Evolutionary conservation across 306 rosid species (phyloP), one percentile per base, ranked within the genome.

Genomic region (Lotus japonicus): DNA sequence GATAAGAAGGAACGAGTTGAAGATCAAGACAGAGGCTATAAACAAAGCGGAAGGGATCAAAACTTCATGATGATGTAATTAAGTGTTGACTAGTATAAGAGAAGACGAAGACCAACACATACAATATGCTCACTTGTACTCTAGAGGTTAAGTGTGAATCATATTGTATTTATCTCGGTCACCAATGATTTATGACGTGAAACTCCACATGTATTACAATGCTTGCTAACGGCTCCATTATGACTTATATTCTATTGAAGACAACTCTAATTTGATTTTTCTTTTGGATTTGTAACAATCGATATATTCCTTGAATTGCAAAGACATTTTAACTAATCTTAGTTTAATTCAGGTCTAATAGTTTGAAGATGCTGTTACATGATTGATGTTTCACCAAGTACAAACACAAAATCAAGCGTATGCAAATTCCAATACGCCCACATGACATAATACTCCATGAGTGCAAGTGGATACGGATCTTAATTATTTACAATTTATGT

Each of bases 341-440:
- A 64, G 19, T 50, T 67, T 33, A 54, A 28, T 75, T 80, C 46
- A 70, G 66, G 53, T 23, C 45, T 38, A 66, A 78, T 77, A 58
- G 38, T 70, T 45, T 56, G 43, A 56, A 41, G 52, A 45, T 68
- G 52, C 44, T 62, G 64, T 49, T 45, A 66, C 67, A 49, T 77
- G 69, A 70, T 78, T 83, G 81, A 73, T 78, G 88, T 71, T 75
- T 76, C 76, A 54, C 48, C 66, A 71, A 68, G 57, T 70, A 60
- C 70, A 45, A 56, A 54, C 73, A 23, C 6, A 58, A 58, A 61
- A 64, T 61, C 63, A n/a, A 53, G 42, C 43, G 49, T 58, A 70
- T 70, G 61, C 70, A 70, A 33, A 68, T 67, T 21, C 42, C 60
- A 66, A 68, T 60, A 13, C 39, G 12, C 44, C 68, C 82, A 80